Evolutionary conservation across 306 rosid genomes (phyloP).

Genomic region (barrel medic (Medicago truncatula)): DNA sequence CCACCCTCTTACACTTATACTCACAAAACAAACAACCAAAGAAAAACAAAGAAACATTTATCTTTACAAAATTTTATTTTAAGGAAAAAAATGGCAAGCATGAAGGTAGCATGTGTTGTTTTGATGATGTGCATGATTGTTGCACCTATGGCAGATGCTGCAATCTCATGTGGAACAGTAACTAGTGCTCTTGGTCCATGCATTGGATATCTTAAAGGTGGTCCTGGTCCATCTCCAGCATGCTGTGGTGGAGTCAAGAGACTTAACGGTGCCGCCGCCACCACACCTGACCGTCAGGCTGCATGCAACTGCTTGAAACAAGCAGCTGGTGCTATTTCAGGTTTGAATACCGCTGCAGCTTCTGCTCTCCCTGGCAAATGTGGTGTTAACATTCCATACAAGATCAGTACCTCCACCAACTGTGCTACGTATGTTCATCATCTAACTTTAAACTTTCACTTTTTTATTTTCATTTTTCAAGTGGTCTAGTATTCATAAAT

Average conservation of each 20-base stretch:
- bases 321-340: background rate
- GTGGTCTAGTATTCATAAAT: too few relatives aligned
- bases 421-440: slow-evolving; percentile 42
- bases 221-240: accelerated
- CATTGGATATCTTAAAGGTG: background rate
- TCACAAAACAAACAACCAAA: background rate
- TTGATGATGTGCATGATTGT: too few relatives aligned
- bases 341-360: background rate
- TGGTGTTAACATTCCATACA: slow-evolving; percentile 55
- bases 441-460: background rate
- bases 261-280: slow-evolving; percentile 20
- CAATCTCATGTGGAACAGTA: too few relatives aligned
- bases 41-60: too few relatives aligned
- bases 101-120: too few relatives aligned
- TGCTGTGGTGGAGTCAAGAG: slow-evolving; percentile 45
- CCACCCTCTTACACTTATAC: background rate
- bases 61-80: too few relatives aligned
- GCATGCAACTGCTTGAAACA: slow-evolving; percentile 37
- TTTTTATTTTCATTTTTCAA: too few relatives aligned
- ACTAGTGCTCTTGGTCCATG: slow-evolving; percentile 36
- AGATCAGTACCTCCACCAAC: slow-evolving; percentile 60
- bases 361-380: slow-evolving; percentile 51
- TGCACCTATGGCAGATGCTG: too few relatives aligned
- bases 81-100: too few relatives aligned
- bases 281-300: slow-evolving; percentile 49